phyloP scores from a whole-genome alignment of 352 stramenopile species.

The Phytopythium cucurbitacearum region DNA sequence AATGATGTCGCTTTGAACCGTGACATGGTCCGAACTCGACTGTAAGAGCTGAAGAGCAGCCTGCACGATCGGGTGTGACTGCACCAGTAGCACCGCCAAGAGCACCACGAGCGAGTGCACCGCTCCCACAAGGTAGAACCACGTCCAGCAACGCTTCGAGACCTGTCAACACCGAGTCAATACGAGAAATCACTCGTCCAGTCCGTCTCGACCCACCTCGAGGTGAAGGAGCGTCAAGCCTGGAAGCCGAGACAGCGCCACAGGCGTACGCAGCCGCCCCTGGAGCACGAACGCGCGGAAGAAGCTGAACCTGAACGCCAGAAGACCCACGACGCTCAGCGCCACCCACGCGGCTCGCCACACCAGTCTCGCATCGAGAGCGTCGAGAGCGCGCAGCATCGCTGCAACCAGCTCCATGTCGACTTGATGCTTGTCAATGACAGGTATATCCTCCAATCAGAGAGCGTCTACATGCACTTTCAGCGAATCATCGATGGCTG shows the following conservation, averaged over 20 bases:
- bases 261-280: constrained; percentile 30
- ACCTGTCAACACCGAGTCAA: constrained; percentile 5
- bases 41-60: constrained; percentile 24
- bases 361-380: constrained; percentile 5
- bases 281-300: constrained; percentile 36
- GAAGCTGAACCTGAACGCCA: constrained; percentile 31
- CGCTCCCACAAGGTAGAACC: constrained; percentile 65
- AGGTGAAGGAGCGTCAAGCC: constrained; percentile 23
- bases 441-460: background rate
- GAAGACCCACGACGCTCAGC: constrained; percentile 15
- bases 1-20: constrained; percentile 37
- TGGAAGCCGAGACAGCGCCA: constrained; percentile 20
- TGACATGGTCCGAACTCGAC: background rate
- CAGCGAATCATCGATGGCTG: background rate
- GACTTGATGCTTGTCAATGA: background rate
- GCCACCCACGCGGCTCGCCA: constrained; percentile 26
- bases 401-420: constrained; percentile 9
- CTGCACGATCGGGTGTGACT: constrained; percentile 29
- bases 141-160: constrained; percentile 61
- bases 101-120: constrained; percentile 38
- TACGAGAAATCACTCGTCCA: background rate
- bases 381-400: constrained; percentile 8
- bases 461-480: background rate
- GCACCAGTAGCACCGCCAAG: constrained; percentile 19
- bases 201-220: constrained; percentile 14